Evolutionary conservation across 1,139 yeast species (phyloP).

Genomic region (Geotrichum europaeum): DNA sequence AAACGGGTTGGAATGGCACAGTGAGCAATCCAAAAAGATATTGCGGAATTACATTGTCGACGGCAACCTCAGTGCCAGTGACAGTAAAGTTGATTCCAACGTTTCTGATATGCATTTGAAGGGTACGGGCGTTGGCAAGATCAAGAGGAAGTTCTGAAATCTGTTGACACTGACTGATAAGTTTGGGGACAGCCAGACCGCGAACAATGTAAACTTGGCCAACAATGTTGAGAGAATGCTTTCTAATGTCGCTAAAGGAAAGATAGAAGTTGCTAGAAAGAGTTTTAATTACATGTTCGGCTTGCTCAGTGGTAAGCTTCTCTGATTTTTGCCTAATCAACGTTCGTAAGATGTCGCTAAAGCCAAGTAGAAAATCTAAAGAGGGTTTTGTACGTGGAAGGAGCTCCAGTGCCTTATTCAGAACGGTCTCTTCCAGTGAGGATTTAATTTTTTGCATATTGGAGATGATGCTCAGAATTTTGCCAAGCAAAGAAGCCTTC

Average conservation of each 20-base stretch:
- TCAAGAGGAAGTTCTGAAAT: conserved; percentile 72
- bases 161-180: conserved; percentile 41
- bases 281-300: background rate
- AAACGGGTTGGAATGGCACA: conserved; percentile 75
- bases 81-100: conserved; percentile 47
- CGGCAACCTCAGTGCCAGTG: conserved; percentile 29
- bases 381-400: conserved; percentile 15
- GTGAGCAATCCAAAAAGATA: conserved; percentile 70
- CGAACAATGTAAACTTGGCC: conserved; percentile 32
- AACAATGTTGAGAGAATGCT: conserved; percentile 42
- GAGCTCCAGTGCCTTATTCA: conserved; percentile 6
- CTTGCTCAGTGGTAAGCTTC: background rate
- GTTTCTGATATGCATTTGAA: conserved; percentile 62
- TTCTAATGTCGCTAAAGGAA: conserved; percentile 46
- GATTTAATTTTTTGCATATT: conserved; percentile 13
- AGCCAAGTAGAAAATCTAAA: conserved; percentile 17
- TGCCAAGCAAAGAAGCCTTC: conserved; percentile 21
- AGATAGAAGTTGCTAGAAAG: conserved; percentile 10
- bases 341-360: conserved; percentile 13
- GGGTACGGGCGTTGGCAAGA: conserved; percentile 67
- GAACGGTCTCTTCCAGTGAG: conserved; percentile 2
- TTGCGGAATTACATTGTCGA: conserved; percentile 41
- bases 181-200: conserved; percentile 29
- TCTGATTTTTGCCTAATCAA: conserved; percentile 10
- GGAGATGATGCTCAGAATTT: conserved; percentile 16